Base-by-base conservation (phyloP, 2,329 filamentous ascomycete species). In the Colletotrichum coccodes region DNA sequence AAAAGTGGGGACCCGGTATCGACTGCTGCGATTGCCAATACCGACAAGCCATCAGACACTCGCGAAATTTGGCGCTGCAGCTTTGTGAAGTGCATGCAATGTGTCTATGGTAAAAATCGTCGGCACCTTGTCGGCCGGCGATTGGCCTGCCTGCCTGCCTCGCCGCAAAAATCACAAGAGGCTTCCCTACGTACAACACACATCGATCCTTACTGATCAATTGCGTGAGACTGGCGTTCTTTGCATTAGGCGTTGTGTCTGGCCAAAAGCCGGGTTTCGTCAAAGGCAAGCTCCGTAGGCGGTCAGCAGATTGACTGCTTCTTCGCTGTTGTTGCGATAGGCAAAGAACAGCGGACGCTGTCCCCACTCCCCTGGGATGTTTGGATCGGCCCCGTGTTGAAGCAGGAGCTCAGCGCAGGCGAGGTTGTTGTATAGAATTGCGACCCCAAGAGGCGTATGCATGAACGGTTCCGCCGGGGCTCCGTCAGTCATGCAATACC, bases 341-440 rank as follows among this genome's bases (percentile, higher is more conserved):
- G 58, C 12, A 60, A 60, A 60, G 7, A 59, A 47, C 16, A 60
- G 26, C 21, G 16, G 44, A 50, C 46, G 16, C 34, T 50, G 16
- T 60, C 42, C 32, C 46, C 14, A 60, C 42, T 59, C 56, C 21
- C 56, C 7, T 18, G 30, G 26, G 18, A 59, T 59, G 14, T 59
- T 59, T 47, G 21, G 30, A 28, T 34, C 21, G 26, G 56, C 42
- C n/a, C 40, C 14, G 30, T 59, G 21, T 34, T 59, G 21, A 28
- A 59, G 56, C 21, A 59, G 18, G 18, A 59, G 56, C 56, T 59
- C n/a, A 3, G 42, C 42, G 14, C 14, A 59, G 18, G 21, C 14
- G n/a, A 59, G 56, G 30, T 59, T 59, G 21, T 59, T 59, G 14
- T 59, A 59, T 47, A 59, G 28, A 30, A 59, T 59, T 32, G 38